Base-by-base conservation (phyloP, 2,329 filamentous ascomycete genomes). In the Lasiodiplodia hormozganensis region DNA sequence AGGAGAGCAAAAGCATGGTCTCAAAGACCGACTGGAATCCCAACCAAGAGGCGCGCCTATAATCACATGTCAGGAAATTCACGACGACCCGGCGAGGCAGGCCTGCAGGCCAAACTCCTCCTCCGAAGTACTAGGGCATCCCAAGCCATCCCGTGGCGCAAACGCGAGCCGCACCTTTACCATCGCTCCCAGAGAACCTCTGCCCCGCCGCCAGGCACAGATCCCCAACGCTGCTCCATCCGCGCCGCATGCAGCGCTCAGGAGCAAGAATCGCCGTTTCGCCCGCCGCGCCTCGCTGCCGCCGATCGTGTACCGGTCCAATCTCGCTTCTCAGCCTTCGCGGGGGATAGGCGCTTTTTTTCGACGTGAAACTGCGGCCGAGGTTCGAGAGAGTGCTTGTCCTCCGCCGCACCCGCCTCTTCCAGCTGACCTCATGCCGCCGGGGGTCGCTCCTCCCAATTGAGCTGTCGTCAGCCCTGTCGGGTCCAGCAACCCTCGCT, bases 31-130 rank as follows among this genome's bases (percentile, higher is more conserved):
- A 6, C 25, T 6, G 8, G 18, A 47, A 52, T 64, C 60, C 60
- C 60, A 64, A 64, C 60, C n/a, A 47, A 64, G 60, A 52, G 31
- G 60, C 60, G 60, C 60, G 47, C n/a, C n/a, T n/a, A n/a, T n/a
- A n/a, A 64, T 64, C 60, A 64, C 60, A 64, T 64, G 31, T 31
- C 31, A 31, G 31, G 6, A 6, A 31, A 18, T 23, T 2, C 23
- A 23, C 23, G 23, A 23, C 23, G 23, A 23, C 25, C 52, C 14
- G 52, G 25, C 14, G 25, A 14, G 34, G 34, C 43, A 52, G 43
- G 16, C 40, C 40, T 23, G 3, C 23, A 23, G 23, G 23, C 23
- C 23, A 23, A 25, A 25, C 25, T 25, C 25, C 25, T 1, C 25
- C 25, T 3, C 3, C 25, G 25, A 25, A 5, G 3, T 4, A 4